Evolutionary conservation across 2,329 filamentous ascomycete species (phyloP), one percentile per base, ranked within the genome.

Genomic region (Amesomyces nigricolor): DNA sequence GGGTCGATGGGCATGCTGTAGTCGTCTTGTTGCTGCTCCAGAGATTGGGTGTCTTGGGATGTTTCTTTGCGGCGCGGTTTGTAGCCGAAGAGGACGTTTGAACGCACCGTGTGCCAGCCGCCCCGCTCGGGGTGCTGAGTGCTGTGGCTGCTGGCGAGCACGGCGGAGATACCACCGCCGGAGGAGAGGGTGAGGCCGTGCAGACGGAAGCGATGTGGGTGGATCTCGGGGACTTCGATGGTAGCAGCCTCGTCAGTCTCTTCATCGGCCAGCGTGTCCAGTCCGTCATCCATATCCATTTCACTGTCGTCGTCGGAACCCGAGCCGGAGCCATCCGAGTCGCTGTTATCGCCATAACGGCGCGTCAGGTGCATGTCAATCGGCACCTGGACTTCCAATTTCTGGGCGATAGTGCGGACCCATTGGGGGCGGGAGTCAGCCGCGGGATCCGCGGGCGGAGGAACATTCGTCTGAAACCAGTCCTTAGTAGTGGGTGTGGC

Each of bases 101-200:
- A 73, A 17, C 68, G 68, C 14, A 69, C 62, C 5, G 70, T 71
- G 19, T 67, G 68, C 62, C 71, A 70, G 4, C 67, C 65, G 29
- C 64, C 64, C 13, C 79, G 72, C 49, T 79, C 76, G 0, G 76
- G 72, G 42, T 75, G 73, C 56, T 77, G 70, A 0, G 77, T 77
- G 62, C 72, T 75, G 60, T 80, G 74, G 49, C 72, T 71, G 5
- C 75, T 77, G 6, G 74, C 71, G 26, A 84, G 72, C 5, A 77
- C 75, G 0, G 77, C 80, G 1, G 73, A 75, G n/a, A 72, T 72
- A 5, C 76, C 76, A 43, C 74, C 77, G 2, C 77, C 79, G 0
- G 80, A 78, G 2, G 78, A 80, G 2, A 71, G 62, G 1, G 78
- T 70, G 42, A 83, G 67, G 1, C 78, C 80, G 77, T 78, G 81